These are phyloP conservation scores for Moricandia moricandioides DNA, from an alignment of 345 rosid species.

Conservation along the genomic window DNA sequence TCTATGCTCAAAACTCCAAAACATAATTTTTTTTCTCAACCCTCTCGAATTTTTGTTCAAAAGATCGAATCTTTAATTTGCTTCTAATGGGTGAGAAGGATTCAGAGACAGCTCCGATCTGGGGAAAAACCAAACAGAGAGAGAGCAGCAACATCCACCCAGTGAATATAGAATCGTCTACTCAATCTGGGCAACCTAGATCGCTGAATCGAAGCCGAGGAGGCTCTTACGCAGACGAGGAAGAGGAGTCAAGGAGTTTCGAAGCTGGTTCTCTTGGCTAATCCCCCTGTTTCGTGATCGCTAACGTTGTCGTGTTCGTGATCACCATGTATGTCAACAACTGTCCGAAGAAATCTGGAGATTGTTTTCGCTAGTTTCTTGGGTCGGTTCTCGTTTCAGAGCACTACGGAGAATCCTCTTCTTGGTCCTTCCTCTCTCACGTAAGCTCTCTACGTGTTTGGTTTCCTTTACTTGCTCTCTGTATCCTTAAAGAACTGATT, in stretches of 20 bases:
- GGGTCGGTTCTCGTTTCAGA: constrained; percentile 91
- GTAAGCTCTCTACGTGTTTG: constrained; percentile 47
- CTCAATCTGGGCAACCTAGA: constrained; percentile 32
- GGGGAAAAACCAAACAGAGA: constrained; percentile 41
- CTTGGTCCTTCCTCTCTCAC: constrained; percentile 85
- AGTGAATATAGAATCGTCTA: constrained; percentile 38
- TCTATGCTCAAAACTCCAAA: constrained; percentile 10
- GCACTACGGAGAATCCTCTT: constrained; percentile 84
- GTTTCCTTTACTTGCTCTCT: too few relatives aligned
- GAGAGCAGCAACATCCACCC: constrained; percentile 44
- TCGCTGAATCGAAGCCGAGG: constrained; percentile 31
- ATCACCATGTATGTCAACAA: constrained; percentile 87
- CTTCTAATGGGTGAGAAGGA: constrained; percentile 29
- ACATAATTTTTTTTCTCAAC: not conserved
- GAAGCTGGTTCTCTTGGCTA: constrained; percentile 79
- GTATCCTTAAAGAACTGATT: too few relatives aligned
- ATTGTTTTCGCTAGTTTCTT: constrained; percentile 68
- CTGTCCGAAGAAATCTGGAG: constrained; percentile 71
- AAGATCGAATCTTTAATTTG: not conserved
- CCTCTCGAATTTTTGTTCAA: not conserved
- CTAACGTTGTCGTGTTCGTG: constrained; percentile 60
- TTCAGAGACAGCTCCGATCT: constrained; percentile 33
- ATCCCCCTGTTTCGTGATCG: constrained; percentile 70
- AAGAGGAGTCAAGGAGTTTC: constrained; percentile 52
- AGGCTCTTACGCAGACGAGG: constrained; percentile 25